A percentile compares a stretch with the other conserved stretches of the same genome.
Evolutionary conservation across 441 rosid genomes (phyloP).

Genomic region (Gossypium aridum): DNA sequence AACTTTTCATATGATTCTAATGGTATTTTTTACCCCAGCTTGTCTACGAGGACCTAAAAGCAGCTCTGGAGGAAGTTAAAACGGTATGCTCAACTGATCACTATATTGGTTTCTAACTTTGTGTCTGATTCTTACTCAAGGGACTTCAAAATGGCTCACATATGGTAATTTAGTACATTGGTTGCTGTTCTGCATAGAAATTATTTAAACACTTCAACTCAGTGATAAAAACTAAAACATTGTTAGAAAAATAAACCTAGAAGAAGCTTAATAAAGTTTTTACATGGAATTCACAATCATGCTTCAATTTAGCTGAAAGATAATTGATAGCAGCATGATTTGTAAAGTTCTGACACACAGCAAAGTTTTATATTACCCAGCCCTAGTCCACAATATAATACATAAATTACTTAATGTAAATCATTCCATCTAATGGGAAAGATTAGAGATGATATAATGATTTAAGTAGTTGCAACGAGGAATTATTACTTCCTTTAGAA

Average conservation of each 20-base stretch:
- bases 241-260: not conserved
- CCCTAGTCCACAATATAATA: not conserved
- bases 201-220: not conserved
- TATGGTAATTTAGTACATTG: not conserved
- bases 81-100: conserved; percentile 39
- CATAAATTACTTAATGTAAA: not conserved
- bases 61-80: conserved; percentile 95
- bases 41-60: conserved; percentile 84
- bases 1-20: conserved; percentile 18
- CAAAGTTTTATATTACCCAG: not conserved
- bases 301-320: not conserved
- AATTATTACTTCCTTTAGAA: not conserved
- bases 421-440: not conserved
- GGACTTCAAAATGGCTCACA: not conserved
- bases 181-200: not conserved
- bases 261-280: not conserved
- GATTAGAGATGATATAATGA: not conserved
- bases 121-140: not conserved
- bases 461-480: not conserved
- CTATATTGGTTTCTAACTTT: conserved; percentile 4
- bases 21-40: conserved; percentile 48
- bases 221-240: not conserved
- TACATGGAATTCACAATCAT: not conserved
- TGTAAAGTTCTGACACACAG: not conserved
- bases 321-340: not conserved